Conservation (phyloP, 495 filamentous ascomycete species). For the Cladorrhinum samala region DNA sequence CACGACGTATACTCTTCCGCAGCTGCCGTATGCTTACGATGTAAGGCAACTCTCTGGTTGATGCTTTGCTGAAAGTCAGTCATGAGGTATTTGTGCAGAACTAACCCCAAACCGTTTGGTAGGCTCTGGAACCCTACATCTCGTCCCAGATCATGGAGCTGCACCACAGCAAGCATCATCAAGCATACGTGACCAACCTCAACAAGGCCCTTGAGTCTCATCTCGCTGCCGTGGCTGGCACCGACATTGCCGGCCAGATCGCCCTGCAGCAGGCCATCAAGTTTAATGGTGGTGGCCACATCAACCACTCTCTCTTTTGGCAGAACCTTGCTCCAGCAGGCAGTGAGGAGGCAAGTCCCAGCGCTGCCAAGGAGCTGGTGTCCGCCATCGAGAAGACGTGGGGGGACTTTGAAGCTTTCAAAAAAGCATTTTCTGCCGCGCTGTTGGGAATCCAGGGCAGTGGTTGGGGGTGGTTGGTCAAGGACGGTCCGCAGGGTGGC, state of each 20-base stretch:
- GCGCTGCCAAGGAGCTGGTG: constrained; percentile 52
- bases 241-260: constrained; percentile 55
- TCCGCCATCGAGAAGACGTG: constrained; percentile 57
- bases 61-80: neutral
- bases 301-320: constrained; percentile 94
- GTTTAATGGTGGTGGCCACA: constrained; percentile 88
- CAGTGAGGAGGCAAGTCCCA: constrained; percentile 57
- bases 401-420: constrained; percentile 65
- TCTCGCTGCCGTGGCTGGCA: constrained; percentile 41
- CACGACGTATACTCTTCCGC: constrained; percentile 32
- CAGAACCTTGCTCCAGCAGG: constrained; percentile 75
- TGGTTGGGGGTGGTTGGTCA: constrained; percentile 88
- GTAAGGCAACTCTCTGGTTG: constrained; percentile 24
- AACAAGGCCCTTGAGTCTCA: constrained; percentile 56
- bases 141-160: constrained; percentile 93
- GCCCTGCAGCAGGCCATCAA: constrained; percentile 73
- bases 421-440: constrained; percentile 70
- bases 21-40: constrained; percentile 41
- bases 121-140: constrained; percentile 84
- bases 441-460: constrained; percentile 50
- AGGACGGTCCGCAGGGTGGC: constrained; percentile 61
- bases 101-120: neutral
- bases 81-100: no score
- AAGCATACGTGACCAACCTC: constrained; percentile 65
- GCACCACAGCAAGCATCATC: constrained; percentile 67